phyloP scores from a whole-genome alignment of 192 early-diverging fungal species.

The Mortierella antarctica region DNA sequence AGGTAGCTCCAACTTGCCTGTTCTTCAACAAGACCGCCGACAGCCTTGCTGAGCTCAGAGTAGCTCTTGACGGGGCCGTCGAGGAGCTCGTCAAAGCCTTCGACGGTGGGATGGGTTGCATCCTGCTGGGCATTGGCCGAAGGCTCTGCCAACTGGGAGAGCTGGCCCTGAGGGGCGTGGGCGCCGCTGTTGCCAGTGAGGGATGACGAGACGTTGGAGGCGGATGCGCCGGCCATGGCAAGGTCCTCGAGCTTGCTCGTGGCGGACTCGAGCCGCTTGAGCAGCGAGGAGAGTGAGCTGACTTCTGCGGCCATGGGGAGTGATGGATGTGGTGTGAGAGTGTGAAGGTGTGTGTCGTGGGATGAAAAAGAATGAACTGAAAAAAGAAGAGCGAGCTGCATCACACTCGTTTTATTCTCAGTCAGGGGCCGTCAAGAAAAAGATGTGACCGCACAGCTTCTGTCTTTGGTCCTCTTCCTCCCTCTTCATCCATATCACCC shows the following conservation, averaged over 20 bases:
- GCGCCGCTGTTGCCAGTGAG: slow-evolving; percentile 50
- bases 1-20: slow-evolving; percentile 54
- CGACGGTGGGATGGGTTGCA: slow-evolving; percentile 57
- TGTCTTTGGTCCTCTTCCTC: no score
- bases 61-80: slow-evolving; percentile 58
- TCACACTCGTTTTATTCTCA: no score
- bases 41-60: slow-evolving; percentile 56
- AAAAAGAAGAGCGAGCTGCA: no score
- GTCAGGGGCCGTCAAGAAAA: no score
- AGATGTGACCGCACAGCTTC: no score
- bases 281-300: slow-evolving; percentile 73
- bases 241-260: slow-evolving; percentile 91
- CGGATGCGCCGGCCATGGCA: slow-evolving; percentile 66
- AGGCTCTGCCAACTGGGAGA: slow-evolving; percentile 51
- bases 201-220: slow-evolving; percentile 52
- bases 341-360: neutral
- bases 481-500: no score
- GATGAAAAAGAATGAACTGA: neutral
- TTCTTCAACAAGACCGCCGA: slow-evolving; percentile 66
- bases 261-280: slow-evolving; percentile 93
- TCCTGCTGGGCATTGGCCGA: slow-evolving; percentile 29
- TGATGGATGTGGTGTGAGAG: neutral
- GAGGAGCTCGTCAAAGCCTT: slow-evolving; percentile 65
- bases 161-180: slow-evolving; percentile 41
- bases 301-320: slow-evolving; percentile 58